Conservation (phyloP, 2,329 filamentous ascomycete species). For the Fusarium sp. region DNA sequence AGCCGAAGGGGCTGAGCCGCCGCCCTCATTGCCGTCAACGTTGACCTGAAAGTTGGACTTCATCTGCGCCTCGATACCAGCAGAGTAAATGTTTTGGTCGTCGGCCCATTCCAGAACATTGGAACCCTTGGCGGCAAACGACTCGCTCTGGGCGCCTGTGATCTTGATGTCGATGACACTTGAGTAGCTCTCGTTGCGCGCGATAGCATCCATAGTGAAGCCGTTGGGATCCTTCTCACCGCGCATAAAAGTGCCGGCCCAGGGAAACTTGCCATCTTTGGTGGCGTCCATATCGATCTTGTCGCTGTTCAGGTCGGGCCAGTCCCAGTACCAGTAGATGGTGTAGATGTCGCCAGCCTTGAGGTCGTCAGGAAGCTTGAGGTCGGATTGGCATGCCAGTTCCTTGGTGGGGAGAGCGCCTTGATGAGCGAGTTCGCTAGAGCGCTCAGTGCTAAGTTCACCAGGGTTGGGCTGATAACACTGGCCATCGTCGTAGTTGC, state of each 20-base stretch:
- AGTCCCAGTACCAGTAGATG: conserved; percentile 98
- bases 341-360: conserved; percentile 78
- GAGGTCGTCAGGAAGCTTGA: conserved; percentile 79
- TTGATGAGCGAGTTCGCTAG: conserved; percentile 67
- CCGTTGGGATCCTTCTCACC: conserved; percentile 56
- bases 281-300: conserved; percentile 59
- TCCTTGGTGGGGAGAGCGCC: conserved; percentile 70
- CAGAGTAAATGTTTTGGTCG: conserved; percentile 59
- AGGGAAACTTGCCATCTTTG: conserved; percentile 60
- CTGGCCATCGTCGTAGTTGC: conserved; percentile 90
- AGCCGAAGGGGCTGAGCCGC: conserved; percentile 39
- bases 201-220: conserved; percentile 55
- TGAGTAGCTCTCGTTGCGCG: conserved; percentile 60
- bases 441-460: conserved; percentile 72
- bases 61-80: conserved; percentile 64
- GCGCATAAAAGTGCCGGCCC: conserved; percentile 60
- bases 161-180: conserved; percentile 61
- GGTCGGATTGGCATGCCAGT: conserved; percentile 85
- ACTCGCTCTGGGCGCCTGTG: conserved; percentile 44
- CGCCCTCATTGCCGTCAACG: conserved; percentile 50
- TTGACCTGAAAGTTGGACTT: conserved; percentile 62
- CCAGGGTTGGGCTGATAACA: conserved; percentile 85
- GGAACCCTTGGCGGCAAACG: conserved; percentile 45
- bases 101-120: conserved; percentile 52
- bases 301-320: conserved; percentile 73